Base-by-base conservation (phyloP, 495 filamentous ascomycete species). In the Penicillium antarcticum region DNA sequence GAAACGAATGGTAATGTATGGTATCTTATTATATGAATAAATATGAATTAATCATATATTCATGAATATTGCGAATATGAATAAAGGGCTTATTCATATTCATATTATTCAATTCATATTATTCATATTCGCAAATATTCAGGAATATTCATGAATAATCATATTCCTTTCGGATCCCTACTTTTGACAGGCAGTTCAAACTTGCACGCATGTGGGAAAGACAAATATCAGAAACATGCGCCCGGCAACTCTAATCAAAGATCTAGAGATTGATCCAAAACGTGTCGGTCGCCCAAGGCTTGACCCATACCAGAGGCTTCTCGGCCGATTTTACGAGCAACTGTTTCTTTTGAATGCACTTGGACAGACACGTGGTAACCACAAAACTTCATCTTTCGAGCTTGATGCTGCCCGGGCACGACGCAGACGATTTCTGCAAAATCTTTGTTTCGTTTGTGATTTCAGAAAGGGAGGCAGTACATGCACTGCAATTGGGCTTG, bases 391-490 rank as follows among this genome's bases (percentile, higher is more conserved):
- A 39, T 4, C 41, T 37, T n/a, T 26, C 36, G 48, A 41, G 52
- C 45, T 33, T 24, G 19, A 36, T 31, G 35, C 17, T 8, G 16
- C 36, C 19, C 34, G 41, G 29, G 40, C 19, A 35, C 38, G 29
- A 3, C 40, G 38, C 1, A 33, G 42, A 19, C 39, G 55, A 9
- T 62, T 68, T 29, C 50, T 70, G 26, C 42, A 55, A n/a, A 62
- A 67, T 24, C 58, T 71, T 9, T 52, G 62, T 23, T 69, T 69
- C 50, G 45, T 71, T 4, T 68, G 66, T 48, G 68, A 71, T 38
- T 64, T 64, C 39, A 45, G 63, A 1, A 69, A 68, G 40, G 64
- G 66, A 10, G 66, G 68, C 13, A 44, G 41, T 23, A 55, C 54
- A 5, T 60, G 53, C 41, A 61, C 68, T 10, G 56, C 68, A 13